Evolutionary conservation across 163 green algal species (phyloP).

Genomic region (Scenedesmus sp.): DNA sequence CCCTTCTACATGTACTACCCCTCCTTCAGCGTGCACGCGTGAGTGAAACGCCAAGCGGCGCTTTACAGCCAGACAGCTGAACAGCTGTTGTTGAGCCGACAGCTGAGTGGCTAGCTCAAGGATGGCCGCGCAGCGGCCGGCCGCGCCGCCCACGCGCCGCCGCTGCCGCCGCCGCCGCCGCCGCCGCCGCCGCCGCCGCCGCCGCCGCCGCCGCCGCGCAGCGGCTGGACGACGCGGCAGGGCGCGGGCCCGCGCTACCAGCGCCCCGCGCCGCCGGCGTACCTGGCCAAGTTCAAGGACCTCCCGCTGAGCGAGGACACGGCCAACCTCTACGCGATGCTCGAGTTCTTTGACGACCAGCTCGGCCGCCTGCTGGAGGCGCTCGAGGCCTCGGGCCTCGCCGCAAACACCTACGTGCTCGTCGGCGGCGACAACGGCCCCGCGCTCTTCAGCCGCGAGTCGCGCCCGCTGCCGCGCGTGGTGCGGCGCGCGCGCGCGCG

Average conservation of each 20-base stretch:
- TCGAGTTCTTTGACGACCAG: slow-evolving; percentile 32
- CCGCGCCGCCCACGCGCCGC: neutral
- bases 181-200: neutral
- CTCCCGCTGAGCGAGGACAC: slow-evolving; percentile 17
- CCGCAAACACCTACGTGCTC: slow-evolving; percentile 40
- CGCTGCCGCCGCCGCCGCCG: neutral
- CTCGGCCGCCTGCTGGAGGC: slow-evolving; percentile 33
- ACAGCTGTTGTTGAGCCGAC: too few species aligned
- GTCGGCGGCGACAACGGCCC: slow-evolving; percentile 37
- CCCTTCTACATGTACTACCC: slow-evolving; percentile 46
- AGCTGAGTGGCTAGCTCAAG: too few species aligned
- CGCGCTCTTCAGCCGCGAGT: slow-evolving; percentile 27
- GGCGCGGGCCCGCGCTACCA: slow-evolving; percentile 1
- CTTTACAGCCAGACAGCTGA: too few species aligned
- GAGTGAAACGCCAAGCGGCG: neutral
- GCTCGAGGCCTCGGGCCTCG: slow-evolving; percentile 15
- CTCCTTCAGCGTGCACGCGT: slow-evolving; percentile 36
- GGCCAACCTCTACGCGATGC: slow-evolving; percentile 39
- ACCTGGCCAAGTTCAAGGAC: neutral
- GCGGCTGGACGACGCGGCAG: neutral
- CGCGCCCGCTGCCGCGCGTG: neutral
- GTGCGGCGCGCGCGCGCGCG: too few species aligned
- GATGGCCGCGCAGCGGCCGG: too few species aligned
- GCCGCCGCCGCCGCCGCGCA: slow-evolving; percentile 5
- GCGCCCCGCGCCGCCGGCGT: slow-evolving; percentile 24